Base-by-base conservation (phyloP, 495 filamentous ascomycete species). In the Penicillium maclennaniae region DNA sequence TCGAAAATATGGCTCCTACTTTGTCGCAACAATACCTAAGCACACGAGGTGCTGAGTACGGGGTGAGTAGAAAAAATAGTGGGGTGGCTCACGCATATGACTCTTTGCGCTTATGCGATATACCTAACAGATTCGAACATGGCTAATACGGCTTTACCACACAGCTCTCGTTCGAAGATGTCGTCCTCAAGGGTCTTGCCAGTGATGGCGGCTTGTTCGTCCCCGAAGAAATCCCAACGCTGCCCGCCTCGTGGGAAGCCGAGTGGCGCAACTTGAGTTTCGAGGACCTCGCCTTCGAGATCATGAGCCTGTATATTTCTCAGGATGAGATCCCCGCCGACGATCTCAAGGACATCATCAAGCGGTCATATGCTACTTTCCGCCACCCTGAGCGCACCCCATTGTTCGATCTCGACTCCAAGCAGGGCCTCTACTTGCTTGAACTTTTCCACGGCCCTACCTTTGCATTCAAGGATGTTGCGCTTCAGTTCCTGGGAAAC, bases 361-460 rank as follows among this genome's bases (percentile, higher is more conserved):
- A 82, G 43, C 78, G 81, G 25, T 88, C 83, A 51, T 98, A 97
- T 66, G 83, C 87, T 7, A 92, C 89, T 16, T 98, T 98, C 79
- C 87, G 92, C 28, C 75, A 81, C 37, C 67, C 79, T 10, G 81
- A 92, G 14, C 79, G 87, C 38, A 87, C 88, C 2, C 92, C 93
- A 0, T 63, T 89, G 12, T 79, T 88, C 37, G 77, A 84, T 9
- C 78, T 96, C 25, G 70, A 87, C 47, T 62, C 73, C 17, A 71
- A 87, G 51, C 79, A 82, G 57, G 83, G 89, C 64, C 67, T 97
- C 8, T 79, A 95, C 65, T 71, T 97, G 10, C 83, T 97, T 10
- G 93, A 98, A 70, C 84, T 98, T 10, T 98, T 97, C 80, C 92
- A 97, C 66, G 93, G 93, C n/a, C 92, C 91, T 2, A 97, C 83